These are phyloP conservation scores for Periconia digitata DNA, from an alignment of 2,329 filamentous ascomycete species.

Conservation along the genomic window DNA sequence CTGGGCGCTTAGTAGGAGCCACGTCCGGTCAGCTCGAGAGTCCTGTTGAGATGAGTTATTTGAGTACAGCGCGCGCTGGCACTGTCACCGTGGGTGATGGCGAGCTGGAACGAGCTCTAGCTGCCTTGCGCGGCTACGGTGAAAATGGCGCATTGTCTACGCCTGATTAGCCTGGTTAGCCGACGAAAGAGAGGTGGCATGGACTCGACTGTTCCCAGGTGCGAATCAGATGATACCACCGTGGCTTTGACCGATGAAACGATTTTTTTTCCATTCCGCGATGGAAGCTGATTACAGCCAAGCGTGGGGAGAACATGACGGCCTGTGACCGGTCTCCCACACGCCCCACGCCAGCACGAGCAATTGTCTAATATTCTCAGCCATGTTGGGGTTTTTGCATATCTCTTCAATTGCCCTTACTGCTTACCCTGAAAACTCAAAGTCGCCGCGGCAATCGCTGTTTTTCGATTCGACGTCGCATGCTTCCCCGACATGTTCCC, in stretches of 20 bases:
- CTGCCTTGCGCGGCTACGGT: slow-evolving; percentile 58
- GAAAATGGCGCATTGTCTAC: slow-evolving; percentile 31
- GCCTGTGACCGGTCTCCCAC: background rate
- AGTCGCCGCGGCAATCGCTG: too few species aligned
- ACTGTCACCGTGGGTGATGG: slow-evolving; percentile 82
- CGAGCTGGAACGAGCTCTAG: slow-evolving; percentile 72
- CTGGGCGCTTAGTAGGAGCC: slow-evolving; percentile 76
- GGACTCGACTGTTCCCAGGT: slow-evolving; percentile 1
- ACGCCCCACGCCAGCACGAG: background rate
- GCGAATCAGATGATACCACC: slow-evolving; percentile 3
- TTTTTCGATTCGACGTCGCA: too few species aligned
- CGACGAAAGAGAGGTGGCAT: background rate
- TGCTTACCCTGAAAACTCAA: too few species aligned
- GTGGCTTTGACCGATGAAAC: slow-evolving; percentile 7
- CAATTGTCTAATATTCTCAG: background rate
- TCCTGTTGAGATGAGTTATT: slow-evolving; percentile 78
- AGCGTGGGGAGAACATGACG: background rate
- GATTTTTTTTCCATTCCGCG: background rate
- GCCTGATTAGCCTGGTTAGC: slow-evolving; percentile 18
- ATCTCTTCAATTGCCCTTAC: too few species aligned
- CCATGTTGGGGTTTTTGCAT: too few species aligned
- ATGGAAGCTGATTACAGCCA: background rate
- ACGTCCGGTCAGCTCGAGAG: slow-evolving; percentile 49
- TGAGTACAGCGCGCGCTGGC: slow-evolving; percentile 85
- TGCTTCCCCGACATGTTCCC: too few species aligned